Percentiles rank a stretch among this genome's conserved stretches.
phyloP scores from a whole-genome alignment of 306 rosid species.

The Prosopis cineraria region DNA sequence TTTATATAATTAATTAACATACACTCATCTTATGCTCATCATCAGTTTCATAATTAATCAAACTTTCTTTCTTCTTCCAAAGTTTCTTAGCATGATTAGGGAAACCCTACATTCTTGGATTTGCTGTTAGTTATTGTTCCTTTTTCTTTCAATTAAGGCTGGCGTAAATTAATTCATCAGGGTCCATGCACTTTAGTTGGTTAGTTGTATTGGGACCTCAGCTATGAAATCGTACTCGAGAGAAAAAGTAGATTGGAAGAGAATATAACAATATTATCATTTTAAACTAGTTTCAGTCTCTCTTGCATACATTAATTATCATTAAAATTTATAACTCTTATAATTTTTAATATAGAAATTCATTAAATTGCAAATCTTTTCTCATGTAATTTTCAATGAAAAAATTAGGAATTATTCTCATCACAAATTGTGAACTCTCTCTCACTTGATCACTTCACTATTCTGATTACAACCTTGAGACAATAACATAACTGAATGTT shows the following conservation, averaged over 20 bases:
- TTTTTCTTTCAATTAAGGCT: neutral
- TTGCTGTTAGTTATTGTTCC: neutral
- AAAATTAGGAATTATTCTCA: neutral
- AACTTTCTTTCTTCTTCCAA: neutral
- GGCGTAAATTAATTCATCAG: neutral
- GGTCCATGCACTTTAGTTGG: neutral
- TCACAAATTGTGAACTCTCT: neutral
- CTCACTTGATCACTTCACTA: neutral
- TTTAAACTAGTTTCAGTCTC: neutral
- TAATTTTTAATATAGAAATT: neutral
- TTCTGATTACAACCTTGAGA: neutral
- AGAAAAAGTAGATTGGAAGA: neutral
- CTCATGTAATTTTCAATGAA: neutral
- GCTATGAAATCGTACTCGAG: neutral
- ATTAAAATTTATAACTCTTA: neutral
- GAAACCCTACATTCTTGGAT: neutral
- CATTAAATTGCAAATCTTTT: neutral
- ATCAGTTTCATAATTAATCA: slow-evolving; percentile 33
- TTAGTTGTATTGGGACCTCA: neutral
- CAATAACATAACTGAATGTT: neutral
- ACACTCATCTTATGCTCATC: slow-evolving; percentile 31
- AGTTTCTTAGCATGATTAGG: slow-evolving; percentile 14
- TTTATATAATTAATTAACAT: slow-evolving; percentile 3
- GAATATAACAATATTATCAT: neutral
- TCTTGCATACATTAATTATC: neutral